Percentiles rank a stretch among this genome's conserved stretches.
Evolutionary conservation across 306 rosid genomes (phyloP).

Genomic region (Bauhinia variegata): DNA sequence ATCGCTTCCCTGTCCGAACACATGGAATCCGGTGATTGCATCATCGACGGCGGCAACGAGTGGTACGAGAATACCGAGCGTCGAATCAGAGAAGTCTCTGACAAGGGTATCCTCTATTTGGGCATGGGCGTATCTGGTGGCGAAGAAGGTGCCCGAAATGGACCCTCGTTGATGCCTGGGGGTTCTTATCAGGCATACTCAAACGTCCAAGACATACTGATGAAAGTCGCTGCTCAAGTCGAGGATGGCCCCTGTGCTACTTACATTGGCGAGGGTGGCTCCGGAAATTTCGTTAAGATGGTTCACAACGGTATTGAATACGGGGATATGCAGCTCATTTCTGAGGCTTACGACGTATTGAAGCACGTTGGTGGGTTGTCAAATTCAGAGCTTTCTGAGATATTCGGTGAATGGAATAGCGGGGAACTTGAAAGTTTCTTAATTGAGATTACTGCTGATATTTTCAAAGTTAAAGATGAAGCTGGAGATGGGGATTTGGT

Average conservation of each 20-base stretch:
- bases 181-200: conserved; percentile 68
- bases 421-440: conserved; percentile 90
- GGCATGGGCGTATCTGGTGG: conserved; percentile 98
- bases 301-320: conserved; percentile 93
- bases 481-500: conserved; percentile 71
- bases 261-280: conserved; percentile 85
- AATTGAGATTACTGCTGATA: conserved; percentile 84
- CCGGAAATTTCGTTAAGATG: conserved; percentile 92
- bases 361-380: conserved; percentile 79
- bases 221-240: conserved; percentile 81
- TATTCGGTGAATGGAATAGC: conserved; percentile 81
- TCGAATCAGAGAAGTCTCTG: conserved; percentile 49
- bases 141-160: conserved; percentile 89
- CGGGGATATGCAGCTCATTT: conserved; percentile 92
- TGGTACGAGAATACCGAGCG: conserved; percentile 94
- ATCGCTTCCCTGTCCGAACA: conserved; percentile 71
- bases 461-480: conserved; percentile 78
- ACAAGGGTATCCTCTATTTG: conserved; percentile 62
- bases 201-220: conserved; percentile 71
- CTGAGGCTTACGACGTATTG: conserved; percentile 87
- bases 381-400: conserved; percentile 62
- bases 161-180: conserved; percentile 93
- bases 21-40: conserved; percentile 83
- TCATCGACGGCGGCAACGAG: conserved; percentile 94
- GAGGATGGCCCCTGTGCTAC: conserved; percentile 94